Conservation (phyloP, 495 filamentous ascomycete genomes). For the Hyaloscypha bicolor region DNA sequence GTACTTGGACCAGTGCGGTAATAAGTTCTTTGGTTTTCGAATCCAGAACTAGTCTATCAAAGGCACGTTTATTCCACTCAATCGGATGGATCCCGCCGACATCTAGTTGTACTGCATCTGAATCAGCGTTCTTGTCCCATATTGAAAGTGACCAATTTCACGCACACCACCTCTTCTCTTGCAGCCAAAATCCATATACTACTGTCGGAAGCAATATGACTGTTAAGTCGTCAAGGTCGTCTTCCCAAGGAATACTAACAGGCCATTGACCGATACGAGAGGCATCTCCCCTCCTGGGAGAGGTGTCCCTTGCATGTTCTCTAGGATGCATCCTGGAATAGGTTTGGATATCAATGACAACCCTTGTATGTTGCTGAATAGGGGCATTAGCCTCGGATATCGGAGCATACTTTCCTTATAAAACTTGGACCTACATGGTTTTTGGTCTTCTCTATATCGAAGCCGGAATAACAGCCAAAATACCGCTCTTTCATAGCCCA, state of each 20-base stretch:
- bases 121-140: background rate
- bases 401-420: background rate
- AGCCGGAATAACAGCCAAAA: constrained; percentile 11
- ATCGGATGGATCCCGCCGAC: background rate
- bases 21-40: constrained; percentile 50
- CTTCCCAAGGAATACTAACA: background rate
- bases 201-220: constrained; percentile 6
- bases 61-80: constrained; percentile 37
- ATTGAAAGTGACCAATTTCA: background rate
- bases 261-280: constrained; percentile 5
- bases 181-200: constrained; percentile 15
- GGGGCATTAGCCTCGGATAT: constrained; percentile 2
- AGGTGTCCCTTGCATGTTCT: background rate
- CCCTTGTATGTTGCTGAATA: constrained; percentile 6
- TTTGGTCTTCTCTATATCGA: constrained; percentile 3
- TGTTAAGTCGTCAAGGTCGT: constrained; percentile 5
- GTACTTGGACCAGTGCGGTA: constrained; percentile 44
- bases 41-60: constrained; percentile 53
- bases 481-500: constrained; percentile 9
- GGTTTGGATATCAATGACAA: constrained; percentile 7
- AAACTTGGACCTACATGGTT: constrained; percentile 5
- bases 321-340: constrained; percentile 9
- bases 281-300: background rate
- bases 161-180: constrained; percentile 14
- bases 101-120: constrained; percentile 10